A percentile compares a stretch with the other conserved stretches of the same genome.
phyloP scores from a whole-genome alignment of 352 stramenopile genomes.

The Phytophthora cajani region DNA sequence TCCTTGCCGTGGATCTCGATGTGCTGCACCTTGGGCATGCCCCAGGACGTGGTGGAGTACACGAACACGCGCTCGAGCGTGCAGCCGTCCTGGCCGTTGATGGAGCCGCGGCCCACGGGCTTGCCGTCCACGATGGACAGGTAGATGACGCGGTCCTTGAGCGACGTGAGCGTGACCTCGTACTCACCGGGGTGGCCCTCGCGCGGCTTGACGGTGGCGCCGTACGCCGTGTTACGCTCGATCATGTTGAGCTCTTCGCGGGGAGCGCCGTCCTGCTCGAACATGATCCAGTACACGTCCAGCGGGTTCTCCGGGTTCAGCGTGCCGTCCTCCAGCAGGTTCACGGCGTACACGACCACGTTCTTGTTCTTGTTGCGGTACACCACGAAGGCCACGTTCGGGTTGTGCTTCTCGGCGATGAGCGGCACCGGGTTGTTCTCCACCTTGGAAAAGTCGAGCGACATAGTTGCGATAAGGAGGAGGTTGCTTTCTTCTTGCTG shows the following conservation, averaged over 20 bases:
- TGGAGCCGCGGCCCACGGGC: constrained; percentile 66
- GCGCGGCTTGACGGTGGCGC: constrained; percentile 72
- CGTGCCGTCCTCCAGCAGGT: constrained; percentile 67
- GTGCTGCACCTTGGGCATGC: constrained; percentile 89
- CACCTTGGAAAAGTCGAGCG: constrained; percentile 88
- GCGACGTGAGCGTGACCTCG: constrained; percentile 78
- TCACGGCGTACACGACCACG: constrained; percentile 83
- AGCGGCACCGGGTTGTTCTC: constrained; percentile 86
- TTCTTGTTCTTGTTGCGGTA: constrained; percentile 94
- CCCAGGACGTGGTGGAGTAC: constrained; percentile 85
- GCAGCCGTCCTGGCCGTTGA: constrained; percentile 79
- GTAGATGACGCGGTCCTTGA: constrained; percentile 84
- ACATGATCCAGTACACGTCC: constrained; percentile 92
- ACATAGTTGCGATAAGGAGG: constrained; percentile 39
- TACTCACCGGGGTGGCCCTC: constrained; percentile 73
- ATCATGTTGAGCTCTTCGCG: constrained; percentile 90
- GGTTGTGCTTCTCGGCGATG: constrained; percentile 77
- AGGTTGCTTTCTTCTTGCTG: background rate
- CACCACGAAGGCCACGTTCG: constrained; percentile 83
- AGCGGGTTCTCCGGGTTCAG: constrained; percentile 74
- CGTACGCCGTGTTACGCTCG: constrained; percentile 87
- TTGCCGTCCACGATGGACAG: constrained; percentile 83
- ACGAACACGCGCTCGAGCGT: constrained; percentile 85
- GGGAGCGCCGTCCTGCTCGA: constrained; percentile 82
- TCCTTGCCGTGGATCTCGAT: constrained; percentile 90